Percentiles rank a stretch among this genome's conserved stretches.
phyloP scores from a whole-genome alignment of 495 filamentous ascomycete genomes.

The Aspergillus incahuasiensis region DNA sequence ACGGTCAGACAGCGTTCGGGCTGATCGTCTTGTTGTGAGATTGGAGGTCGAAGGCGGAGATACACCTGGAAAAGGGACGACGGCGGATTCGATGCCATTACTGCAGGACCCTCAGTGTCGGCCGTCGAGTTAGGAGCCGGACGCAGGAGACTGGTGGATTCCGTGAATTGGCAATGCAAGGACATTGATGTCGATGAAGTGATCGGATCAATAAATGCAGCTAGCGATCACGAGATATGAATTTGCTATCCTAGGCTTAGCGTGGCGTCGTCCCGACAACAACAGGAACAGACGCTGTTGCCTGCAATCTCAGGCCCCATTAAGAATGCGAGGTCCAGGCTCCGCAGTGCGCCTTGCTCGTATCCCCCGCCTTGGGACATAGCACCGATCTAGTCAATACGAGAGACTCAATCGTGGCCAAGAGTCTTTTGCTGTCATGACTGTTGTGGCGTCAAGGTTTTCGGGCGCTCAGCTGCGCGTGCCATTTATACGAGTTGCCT shows the following conservation, averaged over 20 bases:
- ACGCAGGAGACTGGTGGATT: slow-evolving; percentile 3
- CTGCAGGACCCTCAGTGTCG: slow-evolving; percentile 14
- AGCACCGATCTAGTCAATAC: slow-evolving; percentile 1
- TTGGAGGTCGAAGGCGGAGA: slow-evolving; percentile 78
- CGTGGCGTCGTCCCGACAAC: slow-evolving; percentile 16
- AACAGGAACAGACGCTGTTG: slow-evolving; percentile 1
- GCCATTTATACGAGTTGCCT: slow-evolving; percentile 7
- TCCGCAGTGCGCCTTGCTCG: slow-evolving; percentile 4
- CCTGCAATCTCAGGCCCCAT: slow-evolving; percentile 7
- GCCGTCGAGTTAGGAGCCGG: not conserved
- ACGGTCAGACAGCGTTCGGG: slow-evolving; percentile 74
- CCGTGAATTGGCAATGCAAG: slow-evolving; percentile 4
- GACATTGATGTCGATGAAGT: not conserved
- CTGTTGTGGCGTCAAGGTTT: not conserved
- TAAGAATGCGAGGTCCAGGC: not conserved
- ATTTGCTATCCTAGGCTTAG: slow-evolving; percentile 10
- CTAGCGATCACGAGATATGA: slow-evolving; percentile 4
- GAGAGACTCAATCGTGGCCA: not conserved
- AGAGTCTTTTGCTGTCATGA: not conserved
- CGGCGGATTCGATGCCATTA: slow-evolving; percentile 43
- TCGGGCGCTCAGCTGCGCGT: not conserved
- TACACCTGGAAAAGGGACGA: slow-evolving; percentile 85
- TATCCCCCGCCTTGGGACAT: not conserved
- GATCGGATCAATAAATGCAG: not conserved
- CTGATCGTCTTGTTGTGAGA: slow-evolving; percentile 31